phyloP scores from a whole-genome alignment of 305 asterid species.

The Plantago coronopus region DNA sequence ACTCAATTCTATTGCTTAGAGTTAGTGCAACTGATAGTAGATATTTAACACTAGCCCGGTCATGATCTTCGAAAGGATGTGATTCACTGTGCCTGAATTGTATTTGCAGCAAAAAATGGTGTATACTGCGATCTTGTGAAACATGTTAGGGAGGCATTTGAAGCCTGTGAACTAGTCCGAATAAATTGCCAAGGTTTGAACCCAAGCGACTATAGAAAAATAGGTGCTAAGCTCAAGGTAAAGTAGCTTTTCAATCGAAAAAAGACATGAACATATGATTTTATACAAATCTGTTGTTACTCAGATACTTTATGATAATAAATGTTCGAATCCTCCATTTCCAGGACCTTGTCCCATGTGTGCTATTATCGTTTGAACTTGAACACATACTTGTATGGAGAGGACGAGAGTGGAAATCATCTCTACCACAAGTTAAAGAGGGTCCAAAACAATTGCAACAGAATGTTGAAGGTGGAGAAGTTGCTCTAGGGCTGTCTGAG shows the following conservation, averaged over 20 bases:
- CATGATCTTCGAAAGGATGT: slow-evolving; percentile 20
- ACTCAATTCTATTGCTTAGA: slow-evolving; percentile 13
- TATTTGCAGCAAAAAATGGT: slow-evolving; percentile 78
- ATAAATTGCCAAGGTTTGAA: slow-evolving; percentile 85
- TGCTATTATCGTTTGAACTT: slow-evolving; percentile 67
- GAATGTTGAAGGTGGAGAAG: slow-evolving; percentile 28
- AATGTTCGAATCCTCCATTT: slow-evolving; percentile 22
- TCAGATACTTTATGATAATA: slow-evolving; percentile 13
- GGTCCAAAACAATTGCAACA: slow-evolving; percentile 31
- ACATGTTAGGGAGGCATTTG: slow-evolving; percentile 81
- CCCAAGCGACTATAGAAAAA: slow-evolving; percentile 72
- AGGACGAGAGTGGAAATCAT: slow-evolving; percentile 74
- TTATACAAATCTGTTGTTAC: slow-evolving; percentile 4
- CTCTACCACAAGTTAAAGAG: slow-evolving; percentile 32
- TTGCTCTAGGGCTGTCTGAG: slow-evolving; percentile 20
- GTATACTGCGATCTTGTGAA: slow-evolving; percentile 68
- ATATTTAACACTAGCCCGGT: slow-evolving; percentile 3
- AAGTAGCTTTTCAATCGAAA: slow-evolving; percentile 12
- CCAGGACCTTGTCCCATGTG: slow-evolving; percentile 97
- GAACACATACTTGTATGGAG: slow-evolving; percentile 91
- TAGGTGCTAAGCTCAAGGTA: slow-evolving; percentile 94
- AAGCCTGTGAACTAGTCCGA: slow-evolving; percentile 80
- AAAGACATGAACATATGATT: neutral
- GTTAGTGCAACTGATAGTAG: slow-evolving; percentile 16
- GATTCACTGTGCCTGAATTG: neutral